Evolutionary conservation across 805 yeast genomes (phyloP), one percentile per base, ranked within the genome.

Genomic region (Priceomyces castillae): DNA sequence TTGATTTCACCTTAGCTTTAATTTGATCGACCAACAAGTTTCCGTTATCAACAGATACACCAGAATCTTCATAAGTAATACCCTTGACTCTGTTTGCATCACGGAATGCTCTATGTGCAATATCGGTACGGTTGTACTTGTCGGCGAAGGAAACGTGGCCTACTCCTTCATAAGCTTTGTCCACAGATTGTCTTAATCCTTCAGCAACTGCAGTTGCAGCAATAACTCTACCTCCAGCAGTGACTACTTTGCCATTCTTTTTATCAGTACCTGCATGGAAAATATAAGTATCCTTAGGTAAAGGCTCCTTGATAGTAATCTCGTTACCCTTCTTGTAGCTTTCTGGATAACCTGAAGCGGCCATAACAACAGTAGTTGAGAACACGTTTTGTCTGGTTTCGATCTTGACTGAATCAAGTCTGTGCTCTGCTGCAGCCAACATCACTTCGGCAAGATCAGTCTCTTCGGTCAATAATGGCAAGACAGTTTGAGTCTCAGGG

Each of bases 281-380:
- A 35, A 95, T 80, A 51, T 72, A 80, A 2, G 94, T 80, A 55
- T 83, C 74, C 33, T 69, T 68, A 10, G 86, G 81, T 31, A 76
- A 61, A 12, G 66, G 62, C 18, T 60, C 47, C 23, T 56, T 52
- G 42, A 90, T 65, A 2, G 82, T 80, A 59, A 94, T 92, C 57
- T 74, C 83, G 57, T 92, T 96, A 42, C 96, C 96, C 69, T 90
- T 92, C 14, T 67, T 67, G 65, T 95, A 95, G 3, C 80, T 50
- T 56, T 86, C 95, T 7, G 99, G 99, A 65, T 94, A 94, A 2
- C 99, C 99, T 50, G 90, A 96, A 44, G 99, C 98, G 34, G 98
- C 82, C 80, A 92, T 76, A 4, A 94, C 97, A 22, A 94, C 98
- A 5, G 98, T 92, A 22, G 97, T 84, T 36, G 96, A 82, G 54